Base-by-base conservation (phyloP, 805 yeast genomes). In the Suhomyces prunicola region DNA sequence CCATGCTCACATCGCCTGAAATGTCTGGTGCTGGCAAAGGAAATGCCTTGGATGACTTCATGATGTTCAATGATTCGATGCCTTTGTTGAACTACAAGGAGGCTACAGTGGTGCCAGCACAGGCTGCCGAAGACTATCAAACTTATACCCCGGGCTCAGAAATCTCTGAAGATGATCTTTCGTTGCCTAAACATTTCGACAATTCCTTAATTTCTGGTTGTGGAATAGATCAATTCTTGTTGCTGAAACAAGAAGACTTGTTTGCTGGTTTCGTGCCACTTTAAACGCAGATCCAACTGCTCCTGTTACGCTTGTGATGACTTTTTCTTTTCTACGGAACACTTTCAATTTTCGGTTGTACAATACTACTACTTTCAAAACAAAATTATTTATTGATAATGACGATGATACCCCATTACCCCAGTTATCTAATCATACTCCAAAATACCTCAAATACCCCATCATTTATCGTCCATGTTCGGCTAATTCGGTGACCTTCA, bases 21-120 rank as follows among this genome's bases (percentile, higher is more conserved):
- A 40, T 31, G 46, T 44, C 46, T 31, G 44, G 36, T 35, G 39
- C 22, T 7, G 31, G 23, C 35, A 50, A 50, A 22, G 39, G 44
- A 13, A 31, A 17, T 35, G 65, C 60, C n/a, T 62, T 69, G 35
- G 72, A 69, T 35, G 71, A 66, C 45, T 64, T 68, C 49, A 62
- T 67, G 69, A 56, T 56, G 46, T 57, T 69, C 42, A 64, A 63
- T 52, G 57, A 65, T 23, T 71, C 68, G 58, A 52, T 66, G 12
- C 26, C 52, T 15, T 23, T 48, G 24, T 17, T 48, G 17, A 39
- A 47, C 23, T 58, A 59, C 27, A 47, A 47, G 17, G 49, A 54
- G 39, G 35, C 46, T 41, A 17, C 41, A 57, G 55, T 19, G 50
- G 52, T 46, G 22, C 41, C 51, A n/a, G 48, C 53, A 24, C 52